These are phyloP conservation scores for Candida khao-thaluensis DNA, from an alignment of 805 yeast species.

Conservation along the genomic window DNA sequence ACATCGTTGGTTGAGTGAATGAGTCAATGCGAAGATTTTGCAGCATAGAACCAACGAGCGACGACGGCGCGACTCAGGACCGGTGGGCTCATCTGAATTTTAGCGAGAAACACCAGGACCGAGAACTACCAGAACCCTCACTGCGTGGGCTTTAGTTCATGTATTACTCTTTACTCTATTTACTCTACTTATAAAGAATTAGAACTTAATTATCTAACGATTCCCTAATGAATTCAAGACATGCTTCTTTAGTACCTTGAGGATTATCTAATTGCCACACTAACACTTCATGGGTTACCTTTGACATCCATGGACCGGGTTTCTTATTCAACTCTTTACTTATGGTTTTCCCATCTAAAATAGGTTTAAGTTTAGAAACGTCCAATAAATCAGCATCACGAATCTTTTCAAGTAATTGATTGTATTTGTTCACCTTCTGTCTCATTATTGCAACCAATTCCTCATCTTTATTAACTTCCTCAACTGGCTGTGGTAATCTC, in stretches of 20 bases:
- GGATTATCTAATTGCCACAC: slow-evolving; percentile 83
- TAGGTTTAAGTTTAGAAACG: slow-evolving; percentile 55
- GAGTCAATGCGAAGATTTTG: slow-evolving; percentile 3
- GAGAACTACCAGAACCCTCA: too few relatives aligned
- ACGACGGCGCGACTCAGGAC: neutral
- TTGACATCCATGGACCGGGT: slow-evolving; percentile 87
- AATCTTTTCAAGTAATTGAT: slow-evolving; percentile 32
- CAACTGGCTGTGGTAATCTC: slow-evolving; percentile 9
- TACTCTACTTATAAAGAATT: too few relatives aligned
- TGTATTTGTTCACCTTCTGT: slow-evolving; percentile 24
- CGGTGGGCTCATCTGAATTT: too few relatives aligned
- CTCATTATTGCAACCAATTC: slow-evolving; percentile 9
- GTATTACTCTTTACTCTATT: too few relatives aligned
- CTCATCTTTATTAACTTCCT: neutral
- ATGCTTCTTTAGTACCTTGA: slow-evolving; percentile 48
- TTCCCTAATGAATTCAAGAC: slow-evolving; percentile 44
- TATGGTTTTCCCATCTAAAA: slow-evolving; percentile 75
- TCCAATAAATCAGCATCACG: slow-evolving; percentile 33
- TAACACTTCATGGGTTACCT: slow-evolving; percentile 52
- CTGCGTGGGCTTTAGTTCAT: too few relatives aligned
- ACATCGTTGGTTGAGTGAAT: slow-evolving; percentile 2
- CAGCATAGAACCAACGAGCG: neutral
- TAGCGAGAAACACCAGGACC: too few relatives aligned
- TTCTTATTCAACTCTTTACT: slow-evolving; percentile 50
- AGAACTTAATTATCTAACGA: neutral